These are phyloP conservation scores for Dimocarpus longan DNA, from an alignment of 345 rosid species.

Conservation along the genomic window DNA sequence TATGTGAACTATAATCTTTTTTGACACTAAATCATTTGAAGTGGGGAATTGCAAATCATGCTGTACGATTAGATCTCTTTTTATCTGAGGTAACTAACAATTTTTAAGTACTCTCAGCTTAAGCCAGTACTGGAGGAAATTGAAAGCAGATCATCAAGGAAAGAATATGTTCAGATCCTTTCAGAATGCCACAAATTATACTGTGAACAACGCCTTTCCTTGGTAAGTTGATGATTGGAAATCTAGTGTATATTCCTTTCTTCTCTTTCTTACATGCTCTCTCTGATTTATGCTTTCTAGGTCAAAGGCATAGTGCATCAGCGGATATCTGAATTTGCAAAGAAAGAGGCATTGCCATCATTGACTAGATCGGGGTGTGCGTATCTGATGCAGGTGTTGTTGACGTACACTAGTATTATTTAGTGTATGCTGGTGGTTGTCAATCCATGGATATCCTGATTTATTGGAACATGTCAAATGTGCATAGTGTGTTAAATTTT, in stretches of 20 bases:
- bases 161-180: slow-evolving; percentile 81
- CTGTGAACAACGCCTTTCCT: slow-evolving; percentile 90
- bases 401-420: neutral
- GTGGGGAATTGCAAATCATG: neutral
- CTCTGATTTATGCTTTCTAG: slow-evolving; percentile 38
- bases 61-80: neutral
- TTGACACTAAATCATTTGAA: neutral
- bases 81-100: slow-evolving; percentile 21
- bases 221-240: slow-evolving; percentile 53
- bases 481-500: neutral
- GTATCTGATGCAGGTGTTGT: slow-evolving; percentile 84
- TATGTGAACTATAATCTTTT: neutral
- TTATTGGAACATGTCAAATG: slow-evolving; percentile 11
- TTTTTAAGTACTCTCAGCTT: slow-evolving; percentile 59
- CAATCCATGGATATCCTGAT: neutral
- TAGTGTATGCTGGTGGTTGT: slow-evolving; percentile 3
- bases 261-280: slow-evolving; percentile 3
- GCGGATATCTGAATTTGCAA: slow-evolving; percentile 83
- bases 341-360: slow-evolving; percentile 88
- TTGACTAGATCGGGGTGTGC: slow-evolving; percentile 98
- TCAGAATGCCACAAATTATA: slow-evolving; percentile 90
- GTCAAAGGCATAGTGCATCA: slow-evolving; percentile 88
- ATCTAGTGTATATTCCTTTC: slow-evolving; percentile 8
- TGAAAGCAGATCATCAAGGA: slow-evolving; percentile 91
- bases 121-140: slow-evolving; percentile 88